Evolutionary conservation across 495 filamentous ascomycete species (phyloP), one percentile per base, ranked within the genome.

Genomic region (Darksidea phi): DNA sequence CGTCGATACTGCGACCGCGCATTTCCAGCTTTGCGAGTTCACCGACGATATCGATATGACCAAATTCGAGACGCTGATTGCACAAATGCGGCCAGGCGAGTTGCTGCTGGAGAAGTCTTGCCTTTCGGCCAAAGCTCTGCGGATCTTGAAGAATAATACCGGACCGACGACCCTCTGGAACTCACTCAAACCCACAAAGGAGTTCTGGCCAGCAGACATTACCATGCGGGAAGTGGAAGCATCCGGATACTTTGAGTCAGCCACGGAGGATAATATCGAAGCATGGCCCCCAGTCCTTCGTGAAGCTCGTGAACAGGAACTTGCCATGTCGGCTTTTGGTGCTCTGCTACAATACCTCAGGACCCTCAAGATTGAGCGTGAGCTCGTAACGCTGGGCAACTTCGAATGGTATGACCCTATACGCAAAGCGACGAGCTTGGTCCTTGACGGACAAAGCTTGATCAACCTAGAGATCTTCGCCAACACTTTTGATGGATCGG

Each of bases 81-180:
- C 95, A 28, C 95, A 99, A 69, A 96, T 85, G 21, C 83, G 88
- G 15, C 95, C 95, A 1, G 88, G 88, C 24, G 95, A 99, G 72
- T 69, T 99, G 52, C 74, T 99, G 15, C 77, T 99, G 1, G 95
- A 99, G 71, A 97, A 96, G 75, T 86, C 85, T 8, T 85, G 78
- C 50, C 78, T 96, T 38, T 96, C 93, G 0, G 83, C 85, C 15
- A 92, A 91, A 70, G 88, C 88, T 1, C 68, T 94, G 60, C 89
- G 94, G n/a, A 97, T 97, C 49, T 73, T 99, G 64, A 97, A 97
- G 74, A 97, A 95, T 73, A 97, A 94, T 70, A 97, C 91, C 6
- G 80, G 82, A 1, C 93, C 91, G 0, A 95, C 88, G 1, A 97
- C 95, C 0, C 88, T 97, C 63, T 97, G 92, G 91, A 97, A 97